Conservation (phyloP, 2,329 filamentous ascomycete species). For the Penicillium sp. region DNA sequence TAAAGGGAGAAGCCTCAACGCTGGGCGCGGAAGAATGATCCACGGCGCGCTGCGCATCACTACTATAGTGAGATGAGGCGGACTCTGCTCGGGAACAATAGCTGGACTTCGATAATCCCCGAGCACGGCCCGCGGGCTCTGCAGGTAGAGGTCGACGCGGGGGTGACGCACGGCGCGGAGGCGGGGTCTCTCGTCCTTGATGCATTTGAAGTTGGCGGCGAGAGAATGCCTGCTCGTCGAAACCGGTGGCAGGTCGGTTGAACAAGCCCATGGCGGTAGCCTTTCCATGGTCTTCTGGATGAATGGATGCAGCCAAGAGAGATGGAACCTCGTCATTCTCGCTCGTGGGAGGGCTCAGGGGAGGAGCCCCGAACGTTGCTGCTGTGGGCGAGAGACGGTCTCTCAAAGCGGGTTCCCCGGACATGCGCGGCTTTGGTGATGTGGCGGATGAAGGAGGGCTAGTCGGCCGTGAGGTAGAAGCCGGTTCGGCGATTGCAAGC, state of each 20-base stretch:
- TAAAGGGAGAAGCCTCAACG: constrained; percentile 30
- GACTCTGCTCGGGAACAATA: constrained; percentile 39
- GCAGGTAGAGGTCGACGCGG: constrained; percentile 21
- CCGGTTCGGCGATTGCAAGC: constrained; percentile 28
- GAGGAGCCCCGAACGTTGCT: constrained; percentile 45
- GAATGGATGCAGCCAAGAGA: constrained; percentile 63
- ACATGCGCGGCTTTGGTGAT: constrained; percentile 36
- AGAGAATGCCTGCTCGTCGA: constrained; percentile 81
- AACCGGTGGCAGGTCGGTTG: constrained; percentile 70
- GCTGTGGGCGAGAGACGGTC: constrained; percentile 31
- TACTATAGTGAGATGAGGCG: constrained; percentile 38
- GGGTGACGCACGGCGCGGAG: constrained; percentile 32
- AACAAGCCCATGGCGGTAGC: constrained; percentile 71
- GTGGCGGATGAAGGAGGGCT: constrained; percentile 46
- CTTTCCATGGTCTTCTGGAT: constrained; percentile 75
- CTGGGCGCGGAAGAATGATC: constrained; percentile 27
- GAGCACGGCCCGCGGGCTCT: constrained; percentile 26
- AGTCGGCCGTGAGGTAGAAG: constrained; percentile 23
- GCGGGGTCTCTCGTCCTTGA: constrained; percentile 65
- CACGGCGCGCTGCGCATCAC: constrained; percentile 25
- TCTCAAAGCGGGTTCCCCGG: constrained; percentile 33
- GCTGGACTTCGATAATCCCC: constrained; percentile 39
- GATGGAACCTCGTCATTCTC: constrained; percentile 66
- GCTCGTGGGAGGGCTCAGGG: constrained; percentile 67
- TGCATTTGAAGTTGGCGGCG: constrained; percentile 80